Conservation (phyloP, 768 basidiomycete species). For the Pisolithus orientalis region DNA sequence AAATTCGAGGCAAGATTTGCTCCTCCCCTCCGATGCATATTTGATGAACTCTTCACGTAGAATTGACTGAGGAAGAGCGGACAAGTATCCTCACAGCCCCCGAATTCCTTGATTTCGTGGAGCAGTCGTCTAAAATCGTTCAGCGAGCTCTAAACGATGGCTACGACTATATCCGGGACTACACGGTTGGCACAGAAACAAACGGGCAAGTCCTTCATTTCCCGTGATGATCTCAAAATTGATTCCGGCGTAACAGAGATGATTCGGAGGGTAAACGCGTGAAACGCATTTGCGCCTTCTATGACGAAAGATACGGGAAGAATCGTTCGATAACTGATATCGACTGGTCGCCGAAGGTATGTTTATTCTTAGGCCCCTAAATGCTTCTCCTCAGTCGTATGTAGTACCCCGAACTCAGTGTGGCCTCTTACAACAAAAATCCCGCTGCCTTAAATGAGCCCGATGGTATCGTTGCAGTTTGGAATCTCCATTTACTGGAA, state of each 20-base stretch:
- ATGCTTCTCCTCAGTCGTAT: neutral
- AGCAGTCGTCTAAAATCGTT: conserved; percentile 90
- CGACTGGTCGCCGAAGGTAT: conserved; percentile 96
- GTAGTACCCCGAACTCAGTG: conserved; percentile 92
- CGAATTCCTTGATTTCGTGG: conserved; percentile 90
- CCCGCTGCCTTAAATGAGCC: conserved; percentile 90
- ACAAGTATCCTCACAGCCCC: conserved; percentile 77
- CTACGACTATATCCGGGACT: conserved; percentile 97
- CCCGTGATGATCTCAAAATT: neutral
- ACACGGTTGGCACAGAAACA: conserved; percentile 83
- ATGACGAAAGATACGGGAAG: conserved; percentile 84
- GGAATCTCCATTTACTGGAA: conserved; percentile 94
- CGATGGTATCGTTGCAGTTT: conserved; percentile 93
- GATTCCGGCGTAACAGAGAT: conserved; percentile 45
- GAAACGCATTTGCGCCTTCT: conserved; percentile 92
- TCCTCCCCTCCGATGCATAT: neutral
- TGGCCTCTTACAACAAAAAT: conserved; percentile 97
- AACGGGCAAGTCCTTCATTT: conserved; percentile 55
- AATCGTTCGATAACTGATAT: conserved; percentile 94
- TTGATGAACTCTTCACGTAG: conserved; percentile 32
- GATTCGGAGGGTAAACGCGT: conserved; percentile 87
- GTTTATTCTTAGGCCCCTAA: conserved; percentile 3
- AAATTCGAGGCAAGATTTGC: conserved; percentile 60
- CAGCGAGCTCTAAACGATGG: conserved; percentile 91
- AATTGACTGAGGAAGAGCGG: conserved; percentile 83